A percentile compares a stretch with the other conserved stretches of the same genome.
Conservation (phyloP, 129 eudicot genomes). For the Heracleum sosnowskyi region DNA sequence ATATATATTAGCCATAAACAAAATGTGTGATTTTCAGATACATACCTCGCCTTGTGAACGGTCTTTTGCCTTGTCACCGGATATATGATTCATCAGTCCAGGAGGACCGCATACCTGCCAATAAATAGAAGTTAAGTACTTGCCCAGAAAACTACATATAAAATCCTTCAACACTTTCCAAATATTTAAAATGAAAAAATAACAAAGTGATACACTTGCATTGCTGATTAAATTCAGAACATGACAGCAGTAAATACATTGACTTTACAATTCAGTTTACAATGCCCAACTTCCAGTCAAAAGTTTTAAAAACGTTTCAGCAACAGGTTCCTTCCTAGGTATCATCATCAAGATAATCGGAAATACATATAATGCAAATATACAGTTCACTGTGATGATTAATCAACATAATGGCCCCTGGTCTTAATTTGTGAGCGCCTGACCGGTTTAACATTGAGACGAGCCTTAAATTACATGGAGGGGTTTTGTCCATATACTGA, state of each 20-base stretch:
- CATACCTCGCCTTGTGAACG: conserved; percentile 90
- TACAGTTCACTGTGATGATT: neutral
- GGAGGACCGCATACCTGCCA: conserved; percentile 97
- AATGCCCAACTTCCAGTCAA: neutral
- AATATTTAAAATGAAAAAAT: neutral
- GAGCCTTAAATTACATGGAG: neutral
- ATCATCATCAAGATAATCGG: neutral
- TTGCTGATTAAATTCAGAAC: neutral
- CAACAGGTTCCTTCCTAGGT: neutral
- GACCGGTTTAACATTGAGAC: neutral
- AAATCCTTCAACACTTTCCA: neutral
- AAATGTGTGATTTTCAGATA: neutral
- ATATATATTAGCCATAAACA: neutral
- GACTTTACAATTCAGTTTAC: neutral
- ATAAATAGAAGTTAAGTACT: neutral
- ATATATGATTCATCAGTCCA: conserved; percentile 90
- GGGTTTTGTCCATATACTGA: neutral
- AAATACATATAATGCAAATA: neutral
- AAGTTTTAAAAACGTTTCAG: neutral
- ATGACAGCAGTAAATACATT: neutral
- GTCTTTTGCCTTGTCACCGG: conserved; percentile 87
- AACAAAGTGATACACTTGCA: neutral
- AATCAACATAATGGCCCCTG: neutral
- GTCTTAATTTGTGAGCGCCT: neutral
- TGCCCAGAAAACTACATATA: neutral